A percentile compares a stretch with the other conserved stretches of the same genome.
Evolutionary conservation across 768 basidiomycete species (phyloP).

Genomic region (Lyophyllum decastes): DNA sequence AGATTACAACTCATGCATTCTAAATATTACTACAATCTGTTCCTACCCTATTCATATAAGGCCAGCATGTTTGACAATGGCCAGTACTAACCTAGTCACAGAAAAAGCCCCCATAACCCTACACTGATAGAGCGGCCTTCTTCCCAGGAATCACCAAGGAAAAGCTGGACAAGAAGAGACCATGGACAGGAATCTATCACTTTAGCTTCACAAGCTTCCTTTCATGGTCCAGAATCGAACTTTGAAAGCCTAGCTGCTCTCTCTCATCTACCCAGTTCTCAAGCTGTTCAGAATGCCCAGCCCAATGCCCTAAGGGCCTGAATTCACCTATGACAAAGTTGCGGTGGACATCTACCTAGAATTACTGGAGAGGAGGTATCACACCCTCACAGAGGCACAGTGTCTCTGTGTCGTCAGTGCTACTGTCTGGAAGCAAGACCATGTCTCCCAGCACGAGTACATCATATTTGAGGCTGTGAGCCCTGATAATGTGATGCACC

Average conservation of each 20-base stretch:
- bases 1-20: no score
- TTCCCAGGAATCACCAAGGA: no score
- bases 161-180: no score
- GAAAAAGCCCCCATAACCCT: no score
- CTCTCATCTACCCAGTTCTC: neutral
- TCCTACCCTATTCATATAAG: no score
- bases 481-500: neutral
- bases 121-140: no score
- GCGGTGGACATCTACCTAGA: neutral
- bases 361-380: neutral
- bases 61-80: no score
- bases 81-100: no score
- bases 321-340: neutral
- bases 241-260: neutral
- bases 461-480: neutral
- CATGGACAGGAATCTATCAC: no score
- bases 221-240: no score
- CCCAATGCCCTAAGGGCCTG: neutral
- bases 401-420: neutral
- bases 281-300: neutral
- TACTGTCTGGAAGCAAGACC: neutral
- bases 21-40: no score
- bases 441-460: neutral
- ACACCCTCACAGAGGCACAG: neutral
- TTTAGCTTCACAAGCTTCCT: no score